Evolutionary conservation across 2,329 filamentous ascomycete species (phyloP), one percentile per base, ranked within the genome.

Genomic region (Scedosporium minutisporum): DNA sequence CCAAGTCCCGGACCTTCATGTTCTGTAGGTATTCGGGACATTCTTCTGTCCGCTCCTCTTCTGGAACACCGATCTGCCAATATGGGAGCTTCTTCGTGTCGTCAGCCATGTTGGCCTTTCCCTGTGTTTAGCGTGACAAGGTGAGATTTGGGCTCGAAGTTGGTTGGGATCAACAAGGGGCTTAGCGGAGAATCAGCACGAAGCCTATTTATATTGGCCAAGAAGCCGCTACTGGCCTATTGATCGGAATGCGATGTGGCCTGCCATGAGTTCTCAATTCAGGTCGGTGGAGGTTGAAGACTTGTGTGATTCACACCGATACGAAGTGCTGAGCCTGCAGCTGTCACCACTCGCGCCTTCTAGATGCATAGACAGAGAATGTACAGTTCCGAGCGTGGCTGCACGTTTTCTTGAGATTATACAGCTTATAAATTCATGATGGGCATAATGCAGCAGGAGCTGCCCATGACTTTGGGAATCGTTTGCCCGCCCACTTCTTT

Each of bases 11-110:
- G 55, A 78, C 76, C 59, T 78, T 81, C 62, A 88, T 76, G 66
- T 83, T 78, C 60, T 71, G 74, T 44, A 97, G 82, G 71, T 85
- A 95, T 5, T 82, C 80, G 0, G 93, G 93, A 70, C 92, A 96
- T 61, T 86, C 78, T 2, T 74, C 68, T 0, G 87, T 85, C 71
- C 87, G 84, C 65, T 87, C 75, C 27, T 78, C 72, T 42, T 77
- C 74, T 0, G 89, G 85, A 16, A 96, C 77, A 73, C 96, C 96
- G 74, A 89, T 81, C 65, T 93, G 88, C 92, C 92, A 96, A 77
- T 88, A 96, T 0, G 88, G 87, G 67, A 77, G 59, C 27, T 60
- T 27, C 16, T 48, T 48, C 7, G 51, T 55, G 51, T 10, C 12
- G 18, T 29, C 23, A 4, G 18, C 51, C 51, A 55, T 55, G 6